A percentile compares a stretch with the other conserved stretches of the same genome.
These are phyloP conservation scores for Thraustochytrium sp. DNA, from an alignment of 352 stramenopile species.

Conservation along the genomic window DNA sequence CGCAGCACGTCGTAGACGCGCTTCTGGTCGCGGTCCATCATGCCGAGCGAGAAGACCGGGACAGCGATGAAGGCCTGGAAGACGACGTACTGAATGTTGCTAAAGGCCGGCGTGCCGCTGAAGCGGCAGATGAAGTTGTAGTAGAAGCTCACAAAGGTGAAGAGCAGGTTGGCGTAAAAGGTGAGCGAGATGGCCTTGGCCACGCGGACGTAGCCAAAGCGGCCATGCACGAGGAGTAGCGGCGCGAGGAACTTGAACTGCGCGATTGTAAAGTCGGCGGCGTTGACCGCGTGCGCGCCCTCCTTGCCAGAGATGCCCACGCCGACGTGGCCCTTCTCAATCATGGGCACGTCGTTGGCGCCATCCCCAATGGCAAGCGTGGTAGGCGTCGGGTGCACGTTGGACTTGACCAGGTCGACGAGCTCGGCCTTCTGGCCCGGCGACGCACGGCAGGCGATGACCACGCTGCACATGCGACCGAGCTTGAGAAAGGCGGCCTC, in stretches of 20 bases:
- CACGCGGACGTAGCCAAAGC: constrained; percentile 87
- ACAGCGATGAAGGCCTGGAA: constrained; percentile 55
- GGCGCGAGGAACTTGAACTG: constrained; percentile 84
- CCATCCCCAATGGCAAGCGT: constrained; percentile 85
- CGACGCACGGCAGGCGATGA: constrained; percentile 85
- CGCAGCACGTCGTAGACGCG: constrained; percentile 15
- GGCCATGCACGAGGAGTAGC: constrained; percentile 82
- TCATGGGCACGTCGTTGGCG: constrained; percentile 89
- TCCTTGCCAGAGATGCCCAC: constrained; percentile 87
- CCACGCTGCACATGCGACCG: constrained; percentile 61
- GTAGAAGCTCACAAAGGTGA: constrained; percentile 88
- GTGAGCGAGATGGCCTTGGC: constrained; percentile 84
- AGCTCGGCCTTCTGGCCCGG: constrained; percentile 85
- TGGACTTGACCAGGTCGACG: constrained; percentile 81
- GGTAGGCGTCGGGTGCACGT: constrained; percentile 62
- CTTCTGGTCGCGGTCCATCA: constrained; percentile 51
- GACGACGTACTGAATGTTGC: constrained; percentile 48
- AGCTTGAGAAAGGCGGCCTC: constrained; percentile 29
- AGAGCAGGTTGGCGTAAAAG: constrained; percentile 93
- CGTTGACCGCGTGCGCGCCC: constrained; percentile 87
- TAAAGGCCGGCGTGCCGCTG: constrained; percentile 47
- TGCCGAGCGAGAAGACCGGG: constrained; percentile 50
- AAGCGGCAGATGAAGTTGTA: constrained; percentile 78
- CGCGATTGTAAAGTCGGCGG: constrained; percentile 83
- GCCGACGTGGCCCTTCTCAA: constrained; percentile 82